Evolutionary conservation across 2,329 filamentous ascomycete species (phyloP), one percentile per base, ranked within the genome.

Genomic region (Clarireedia monteithiana): DNA sequence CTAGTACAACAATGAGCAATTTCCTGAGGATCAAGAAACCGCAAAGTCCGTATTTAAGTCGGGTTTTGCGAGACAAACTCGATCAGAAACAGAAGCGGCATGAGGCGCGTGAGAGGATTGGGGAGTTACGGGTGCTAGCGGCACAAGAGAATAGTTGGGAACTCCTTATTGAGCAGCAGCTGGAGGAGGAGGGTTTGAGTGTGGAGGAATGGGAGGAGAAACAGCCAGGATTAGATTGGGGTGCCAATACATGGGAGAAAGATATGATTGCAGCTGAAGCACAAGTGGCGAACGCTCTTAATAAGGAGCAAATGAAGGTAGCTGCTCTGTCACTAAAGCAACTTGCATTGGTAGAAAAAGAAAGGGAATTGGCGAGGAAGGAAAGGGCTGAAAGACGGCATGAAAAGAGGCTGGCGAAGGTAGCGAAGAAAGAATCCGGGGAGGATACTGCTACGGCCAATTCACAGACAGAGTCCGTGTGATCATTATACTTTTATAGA

Each of bases 21-120:
- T 86, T 91, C 64, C 68, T 92, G 27, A 81, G 88, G 38, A 70
- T 85, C 46, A 77, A 73, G 59, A 88, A 86, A 68, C 83, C 84
- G 4, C 85, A 91, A 68, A 78, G 84, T 2, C 66, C 67, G 0
- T 70, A 71, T n/a, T 69, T 91, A 20, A 79, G 76, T n/a, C 72
- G 78, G 7, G 75, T 85, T 15, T 64, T 91, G 2, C 72, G 75
- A 9, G 72, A 79, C 50, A 81, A 80, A 63, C 68, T 78, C 17
- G 58, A 66, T 4, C 67, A 71, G 40, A 76, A 77, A n/a, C 69
- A 75, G 45, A 66, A 67, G 46, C 70, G 75, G 15, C 68, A 78
- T 12, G 57, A 71, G 48, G 64, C 64, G 15, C 63, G 74, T 0
- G 59, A 73, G 7, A 63, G 70, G 6, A 62, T 82, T 23, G 65